Conservation (phyloP, 305 asterid species). For the Withania somnifera region DNA sequence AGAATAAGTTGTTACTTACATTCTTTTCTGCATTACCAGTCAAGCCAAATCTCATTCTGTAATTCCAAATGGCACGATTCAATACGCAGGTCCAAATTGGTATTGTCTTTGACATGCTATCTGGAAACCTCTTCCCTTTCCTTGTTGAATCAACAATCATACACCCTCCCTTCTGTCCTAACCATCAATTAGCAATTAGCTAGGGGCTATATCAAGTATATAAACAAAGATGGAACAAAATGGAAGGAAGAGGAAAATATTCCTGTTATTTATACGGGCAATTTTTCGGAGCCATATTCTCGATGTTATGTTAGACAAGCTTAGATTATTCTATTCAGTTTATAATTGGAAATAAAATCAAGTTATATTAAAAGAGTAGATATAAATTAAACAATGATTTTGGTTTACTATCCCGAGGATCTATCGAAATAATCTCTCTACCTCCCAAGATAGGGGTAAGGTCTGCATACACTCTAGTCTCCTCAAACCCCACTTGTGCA, state of each 20-base stretch:
- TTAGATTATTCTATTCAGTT: no score
- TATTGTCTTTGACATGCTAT: slow-evolving; percentile 94
- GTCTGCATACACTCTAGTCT: no score
- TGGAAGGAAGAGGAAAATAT: background rate
- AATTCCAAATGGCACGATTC: slow-evolving; percentile 63
- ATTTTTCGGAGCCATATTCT: background rate
- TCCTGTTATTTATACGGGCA: background rate
- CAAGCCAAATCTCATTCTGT: slow-evolving; percentile 15
- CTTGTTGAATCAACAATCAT: slow-evolving; percentile 88
- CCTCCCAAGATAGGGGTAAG: no score
- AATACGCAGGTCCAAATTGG: slow-evolving; percentile 95
- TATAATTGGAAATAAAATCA: no score
- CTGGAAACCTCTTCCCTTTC: slow-evolving; percentile 95
- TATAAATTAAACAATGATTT: no score
- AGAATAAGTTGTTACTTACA: slow-evolving; percentile 26
- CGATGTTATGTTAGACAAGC: no score
- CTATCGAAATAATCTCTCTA: no score
- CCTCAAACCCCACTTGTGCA: no score
- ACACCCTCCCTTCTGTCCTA: slow-evolving; percentile 97
- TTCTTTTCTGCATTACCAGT: slow-evolving; percentile 5
- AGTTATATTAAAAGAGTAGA: no score
- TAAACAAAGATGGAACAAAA: background rate
- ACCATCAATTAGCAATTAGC: slow-evolving; percentile 20
- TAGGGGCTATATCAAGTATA: background rate
- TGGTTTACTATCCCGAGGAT: no score